phyloP scores from a whole-genome alignment of 108 stramenopile genomes.

The Skeletonema potamos region DNA sequence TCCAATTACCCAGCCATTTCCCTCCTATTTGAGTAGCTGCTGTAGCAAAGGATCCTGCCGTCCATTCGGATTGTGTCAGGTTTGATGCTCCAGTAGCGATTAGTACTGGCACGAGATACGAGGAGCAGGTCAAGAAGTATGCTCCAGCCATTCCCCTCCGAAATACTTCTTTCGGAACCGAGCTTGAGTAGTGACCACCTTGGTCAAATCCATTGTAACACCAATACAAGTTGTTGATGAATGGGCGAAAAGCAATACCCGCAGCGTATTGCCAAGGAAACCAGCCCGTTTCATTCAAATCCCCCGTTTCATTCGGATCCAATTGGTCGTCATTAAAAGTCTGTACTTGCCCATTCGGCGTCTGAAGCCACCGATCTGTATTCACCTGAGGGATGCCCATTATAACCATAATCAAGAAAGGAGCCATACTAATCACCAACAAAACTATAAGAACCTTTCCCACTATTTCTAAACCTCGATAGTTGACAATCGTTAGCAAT shows the following conservation, averaged over 20 bases:
- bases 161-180: slow-evolving; percentile 48
- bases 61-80: slow-evolving; percentile 51
- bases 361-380: slow-evolving; percentile 54
- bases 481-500: slow-evolving; percentile 41
- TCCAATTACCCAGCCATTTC: slow-evolving; percentile 67
- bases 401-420: slow-evolving; percentile 60
- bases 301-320: slow-evolving; percentile 8
- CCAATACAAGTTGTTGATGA: slow-evolving; percentile 78
- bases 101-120: slow-evolving; percentile 56
- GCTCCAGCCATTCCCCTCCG: slow-evolving; percentile 43
- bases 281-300: slow-evolving; percentile 21
- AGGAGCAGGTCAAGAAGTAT: slow-evolving; percentile 30
- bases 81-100: slow-evolving; percentile 47
- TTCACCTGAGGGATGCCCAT: slow-evolving; percentile 52
- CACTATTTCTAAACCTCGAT: slow-evolving; percentile 62
- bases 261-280: slow-evolving; percentile 20
- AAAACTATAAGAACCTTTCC: slow-evolving; percentile 47
- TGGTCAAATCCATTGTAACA: slow-evolving; percentile 67
- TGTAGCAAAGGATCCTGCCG: slow-evolving; percentile 60
- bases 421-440: slow-evolving; percentile 54
- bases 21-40: slow-evolving; percentile 60
- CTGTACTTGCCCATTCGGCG: slow-evolving; percentile 34
- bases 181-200: slow-evolving; percentile 60
- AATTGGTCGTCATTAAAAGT: slow-evolving; percentile 32
- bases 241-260: slow-evolving; percentile 55